Evolutionary conservation across 306 rosid species (phyloP), one percentile per base, ranked within the genome.

Genomic region (Medicago arabica): DNA sequence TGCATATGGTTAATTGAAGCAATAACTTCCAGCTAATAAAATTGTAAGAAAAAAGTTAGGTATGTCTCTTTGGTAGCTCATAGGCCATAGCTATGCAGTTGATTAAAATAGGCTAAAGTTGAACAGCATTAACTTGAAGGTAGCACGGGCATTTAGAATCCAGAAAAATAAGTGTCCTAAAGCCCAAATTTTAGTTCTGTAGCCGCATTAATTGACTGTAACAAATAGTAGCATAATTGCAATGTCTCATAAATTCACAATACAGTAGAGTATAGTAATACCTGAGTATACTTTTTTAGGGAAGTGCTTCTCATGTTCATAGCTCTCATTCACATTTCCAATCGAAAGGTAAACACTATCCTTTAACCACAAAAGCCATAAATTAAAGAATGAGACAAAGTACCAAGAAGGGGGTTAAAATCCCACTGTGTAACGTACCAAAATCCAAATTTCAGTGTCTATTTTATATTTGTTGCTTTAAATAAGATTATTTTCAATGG

Each of bases 121-220:
- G 43, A 38, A 36, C 7, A 75, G 7, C 78, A 68, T 82, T 72
- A 77, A 70, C 59, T 86, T 77, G 85, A 80, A 77, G 75, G 59
- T 2, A 31, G 41, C 69, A 70, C 72, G 63, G 74, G 71, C 49
- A 76, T 21, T 21, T 38, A 51, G 77, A 71, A 50, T 50, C 53
- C 50, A 57, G 36, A 64, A 73, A 84, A 55, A 67, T 43, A 19
- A 74, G 43, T 67, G 68, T 51, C 55, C 54, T 60, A 75, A 71
- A 85, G 83, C 68, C 77, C 82, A 75, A 80, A 74, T 15, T 71
- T 71, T 36, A 81, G 84, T 18, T 58, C 36, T 11, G 64, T 14
- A 72, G 94, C 91, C 94, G 94, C 88, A 89, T 31, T 79, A 83
- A 67, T 85, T 89, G 94, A 89, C 91, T 85, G 80, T 87, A 80